These are phyloP conservation scores for Furculomyces boomerangus DNA, from an alignment of 371 early-diverging fungal genomes.

Conservation along the genomic window DNA sequence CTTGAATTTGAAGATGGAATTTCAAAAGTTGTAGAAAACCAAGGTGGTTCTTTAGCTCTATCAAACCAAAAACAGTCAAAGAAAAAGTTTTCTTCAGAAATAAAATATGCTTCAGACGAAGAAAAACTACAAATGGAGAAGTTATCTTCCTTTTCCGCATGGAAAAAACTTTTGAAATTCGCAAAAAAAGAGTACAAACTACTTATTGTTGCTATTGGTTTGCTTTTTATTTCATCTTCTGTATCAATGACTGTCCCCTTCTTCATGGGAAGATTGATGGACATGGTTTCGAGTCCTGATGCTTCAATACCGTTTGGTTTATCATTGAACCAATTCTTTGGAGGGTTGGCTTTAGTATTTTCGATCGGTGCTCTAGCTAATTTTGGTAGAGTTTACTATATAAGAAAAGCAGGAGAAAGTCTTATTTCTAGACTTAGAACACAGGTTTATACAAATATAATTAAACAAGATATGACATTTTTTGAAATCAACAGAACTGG, in stretches of 20 bases:
- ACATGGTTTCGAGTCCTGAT: conserved; percentile 34
- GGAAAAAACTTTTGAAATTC: conserved; percentile 16
- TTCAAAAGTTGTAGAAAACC: not conserved
- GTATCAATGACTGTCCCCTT: conserved; percentile 57
- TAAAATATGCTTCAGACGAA: not conserved
- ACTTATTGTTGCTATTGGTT: conserved; percentile 25
- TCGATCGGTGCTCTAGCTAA: conserved; percentile 54
- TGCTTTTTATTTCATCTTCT: conserved; percentile 49
- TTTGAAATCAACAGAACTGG: conserved; percentile 57
- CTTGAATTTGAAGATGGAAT: too few species aligned
- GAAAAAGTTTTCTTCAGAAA: not conserved
- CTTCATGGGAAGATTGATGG: conserved; percentile 62
- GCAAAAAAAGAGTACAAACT: conserved; percentile 26
- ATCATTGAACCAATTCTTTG: conserved; percentile 34
- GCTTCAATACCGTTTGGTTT: conserved; percentile 26
- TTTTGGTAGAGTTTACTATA: conserved; percentile 49
- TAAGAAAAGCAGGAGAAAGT: conserved; percentile 52
- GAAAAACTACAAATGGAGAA: not conserved
- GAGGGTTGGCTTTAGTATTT: conserved; percentile 32
- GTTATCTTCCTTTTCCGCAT: not conserved
- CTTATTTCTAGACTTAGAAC: conserved; percentile 42
- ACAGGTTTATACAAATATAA: conserved; percentile 29
- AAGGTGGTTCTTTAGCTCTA: not conserved
- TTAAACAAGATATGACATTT: conserved; percentile 50
- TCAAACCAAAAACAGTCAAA: not conserved